Conservation (phyloP, 305 asterid genomes). For the Withania somnifera region DNA sequence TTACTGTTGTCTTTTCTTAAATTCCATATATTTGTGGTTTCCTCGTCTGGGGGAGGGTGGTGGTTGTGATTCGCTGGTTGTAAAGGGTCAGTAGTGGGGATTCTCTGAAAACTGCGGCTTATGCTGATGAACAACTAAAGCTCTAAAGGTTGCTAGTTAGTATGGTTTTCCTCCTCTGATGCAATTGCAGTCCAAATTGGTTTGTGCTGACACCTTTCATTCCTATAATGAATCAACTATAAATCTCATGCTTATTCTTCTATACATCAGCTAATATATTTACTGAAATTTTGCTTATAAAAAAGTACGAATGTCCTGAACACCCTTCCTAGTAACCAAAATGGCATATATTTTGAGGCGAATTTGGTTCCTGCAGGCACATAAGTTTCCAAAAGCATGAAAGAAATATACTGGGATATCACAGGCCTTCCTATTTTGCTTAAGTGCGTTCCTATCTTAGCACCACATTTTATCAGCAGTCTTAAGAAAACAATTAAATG, state of each 20-base stretch:
- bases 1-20: too few species aligned
- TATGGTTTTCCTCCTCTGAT: not conserved
- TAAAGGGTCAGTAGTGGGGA: too few species aligned
- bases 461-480: not conserved
- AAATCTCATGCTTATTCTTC: not conserved
- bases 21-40: too few species aligned
- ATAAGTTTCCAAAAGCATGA: conserved; percentile 84
- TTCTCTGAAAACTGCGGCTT: too few species aligned
- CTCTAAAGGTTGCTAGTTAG: not conserved
- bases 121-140: not conserved
- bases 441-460: conserved; percentile 20
- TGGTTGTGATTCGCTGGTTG: too few species aligned
- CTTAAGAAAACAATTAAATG: conserved; percentile 12
- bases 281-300: not conserved
- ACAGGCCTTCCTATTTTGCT: conserved; percentile 57
- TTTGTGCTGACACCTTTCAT: not conserved
- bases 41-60: too few species aligned
- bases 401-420: conserved; percentile 60
- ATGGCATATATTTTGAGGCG: conserved; percentile 21
- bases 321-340: conserved; percentile 23
- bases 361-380: conserved; percentile 98
- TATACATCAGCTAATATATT: not conserved
- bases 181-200: not conserved
- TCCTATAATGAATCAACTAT: not conserved
- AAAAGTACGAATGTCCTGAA: conserved; percentile 5